These are phyloP conservation scores for Sordariomycetes sp. DNA, from an alignment of 2,329 filamentous ascomycete genomes.

Conservation along the genomic window DNA sequence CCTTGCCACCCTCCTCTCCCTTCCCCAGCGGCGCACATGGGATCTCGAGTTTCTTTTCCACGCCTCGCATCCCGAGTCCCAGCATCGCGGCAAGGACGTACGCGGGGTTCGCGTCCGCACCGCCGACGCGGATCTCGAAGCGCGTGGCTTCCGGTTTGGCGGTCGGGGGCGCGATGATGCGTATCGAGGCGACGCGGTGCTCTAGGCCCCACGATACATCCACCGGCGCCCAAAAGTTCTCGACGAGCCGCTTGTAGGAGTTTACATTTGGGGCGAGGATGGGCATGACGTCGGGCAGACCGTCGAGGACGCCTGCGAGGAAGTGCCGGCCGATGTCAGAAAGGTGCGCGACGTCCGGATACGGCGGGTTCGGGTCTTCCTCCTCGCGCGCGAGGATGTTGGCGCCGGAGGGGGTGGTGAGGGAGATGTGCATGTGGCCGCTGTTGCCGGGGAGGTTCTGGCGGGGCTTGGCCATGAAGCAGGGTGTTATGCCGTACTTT, in stretches of 20 bases:
- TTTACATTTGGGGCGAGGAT: conserved; percentile 89
- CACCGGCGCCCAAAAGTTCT: conserved; percentile 98
- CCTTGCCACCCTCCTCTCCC: conserved; percentile 61
- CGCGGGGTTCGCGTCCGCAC: conserved; percentile 87
- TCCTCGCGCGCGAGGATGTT: conserved; percentile 71
- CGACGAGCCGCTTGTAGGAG: conserved; percentile 93
- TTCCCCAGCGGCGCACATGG: conserved; percentile 71
- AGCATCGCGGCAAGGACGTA: conserved; percentile 79
- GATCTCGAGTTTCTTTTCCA: conserved; percentile 84
- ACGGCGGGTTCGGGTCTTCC: conserved; percentile 58
- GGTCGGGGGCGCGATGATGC: conserved; percentile 80
- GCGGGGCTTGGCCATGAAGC: conserved; percentile 97
- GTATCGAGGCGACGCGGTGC: conserved; percentile 82
- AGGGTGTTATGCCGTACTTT: conserved; percentile 83
- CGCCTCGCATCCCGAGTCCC: conserved; percentile 77
- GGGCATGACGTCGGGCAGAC: conserved; percentile 91
- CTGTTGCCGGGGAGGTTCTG: conserved; percentile 87
- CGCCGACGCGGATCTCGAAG: conserved; percentile 84
- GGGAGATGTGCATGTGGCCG: conserved; percentile 88
- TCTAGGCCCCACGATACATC: conserved; percentile 96
- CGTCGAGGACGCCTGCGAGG: conserved; percentile 77
- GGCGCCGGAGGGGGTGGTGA: conserved; percentile 66
- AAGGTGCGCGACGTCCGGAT: conserved; percentile 62
- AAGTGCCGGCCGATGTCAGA: conserved; percentile 89
- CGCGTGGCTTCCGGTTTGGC: conserved; percentile 74